Base-by-base conservation (phyloP, 106 monocot species). In the Ottelia alismoides region DNA sequence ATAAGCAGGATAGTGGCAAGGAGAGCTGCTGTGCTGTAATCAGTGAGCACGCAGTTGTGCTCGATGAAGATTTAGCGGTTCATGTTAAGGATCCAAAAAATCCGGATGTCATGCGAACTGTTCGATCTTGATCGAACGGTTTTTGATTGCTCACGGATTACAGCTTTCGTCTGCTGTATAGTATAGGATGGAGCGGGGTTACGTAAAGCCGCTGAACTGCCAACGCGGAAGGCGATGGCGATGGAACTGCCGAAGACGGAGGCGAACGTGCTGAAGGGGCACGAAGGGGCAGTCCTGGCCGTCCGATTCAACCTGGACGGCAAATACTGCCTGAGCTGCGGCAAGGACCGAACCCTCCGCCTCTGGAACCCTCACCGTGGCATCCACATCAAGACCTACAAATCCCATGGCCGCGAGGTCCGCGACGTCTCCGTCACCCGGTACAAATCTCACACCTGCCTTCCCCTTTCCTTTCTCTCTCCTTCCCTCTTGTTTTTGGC, bases 291-390 rank as follows among this genome's bases (percentile, higher is more conserved):
- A 3, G 98, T 99, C 1, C 65, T 99, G 28, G 98, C 98, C n/a
- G 98, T 83, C 11, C 62, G 98, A 26, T 99, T 90, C 72, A 90
- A 99, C 28, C 77, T 65, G 6, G 86, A 86, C 53, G 90, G 98
- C 0, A 99, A 99, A 72, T 99, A 99, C 75, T 99, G 85, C 75
- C 82, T 99, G 25, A 90, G 82, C 77, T 99, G 98, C 63, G 98
- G 98, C 58, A 90, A 90, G 70, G 98, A 99, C 65, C 82, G 90
- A n/a, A 98, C 85, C 1, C 76, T 99, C 62, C 90, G 83, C 45
- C 80, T 90, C 30, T 99, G 98, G 90, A 99, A 99, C 63, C 98
- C 90, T 20, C 86, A 99, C 65, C 79, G 82, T 9, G 85, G 86
- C 16, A 86, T 86, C 74, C 86, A 70, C 70, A 75, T 90, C 82